A percentile compares a stretch with the other conserved stretches of the same genome.
These are phyloP conservation scores for Yamadazyma dushanensis DNA, from an alignment of 1,139 yeast genomes.

Conservation along the genomic window DNA sequence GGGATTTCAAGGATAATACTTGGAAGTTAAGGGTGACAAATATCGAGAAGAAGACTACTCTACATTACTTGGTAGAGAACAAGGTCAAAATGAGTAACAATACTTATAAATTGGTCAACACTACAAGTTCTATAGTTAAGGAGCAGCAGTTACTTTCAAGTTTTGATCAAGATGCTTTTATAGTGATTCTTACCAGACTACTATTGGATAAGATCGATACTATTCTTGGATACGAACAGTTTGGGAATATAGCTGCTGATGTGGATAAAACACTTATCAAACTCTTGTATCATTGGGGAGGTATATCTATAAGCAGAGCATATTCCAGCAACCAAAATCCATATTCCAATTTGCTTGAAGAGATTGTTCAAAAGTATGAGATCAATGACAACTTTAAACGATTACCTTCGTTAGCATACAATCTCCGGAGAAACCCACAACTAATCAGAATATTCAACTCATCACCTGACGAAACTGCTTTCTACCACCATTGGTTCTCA, in stretches of 20 bases:
- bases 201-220: constrained; percentile 36
- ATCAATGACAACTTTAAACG: constrained; percentile 27
- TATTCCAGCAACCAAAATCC: constrained; percentile 22
- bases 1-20: constrained; percentile 19
- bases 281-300: constrained; percentile 35
- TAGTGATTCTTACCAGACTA: constrained; percentile 30
- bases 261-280: constrained; percentile 29
- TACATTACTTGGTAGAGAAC: constrained; percentile 18
- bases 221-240: constrained; percentile 33
- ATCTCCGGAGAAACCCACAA: constrained; percentile 35
- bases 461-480: constrained; percentile 47
- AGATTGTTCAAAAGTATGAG: constrained; percentile 17
- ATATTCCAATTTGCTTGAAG: constrained; percentile 17
- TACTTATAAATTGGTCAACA: constrained; percentile 15
- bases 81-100: constrained; percentile 19
- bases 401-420: constrained; percentile 31
- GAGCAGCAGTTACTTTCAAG: constrained; percentile 27
- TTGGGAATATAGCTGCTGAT: constrained; percentile 26
- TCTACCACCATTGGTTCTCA: constrained; percentile 33
- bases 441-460: constrained; percentile 39
- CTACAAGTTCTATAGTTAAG: constrained; percentile 24
- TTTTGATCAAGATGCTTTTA: constrained; percentile 35
- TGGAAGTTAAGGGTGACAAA: constrained; percentile 35
- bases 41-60: constrained; percentile 31
- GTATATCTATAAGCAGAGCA: constrained; percentile 19